These are phyloP conservation scores for Durotheca rogersii DNA, from an alignment of 495 filamentous ascomycete genomes.

Conservation along the genomic window DNA sequence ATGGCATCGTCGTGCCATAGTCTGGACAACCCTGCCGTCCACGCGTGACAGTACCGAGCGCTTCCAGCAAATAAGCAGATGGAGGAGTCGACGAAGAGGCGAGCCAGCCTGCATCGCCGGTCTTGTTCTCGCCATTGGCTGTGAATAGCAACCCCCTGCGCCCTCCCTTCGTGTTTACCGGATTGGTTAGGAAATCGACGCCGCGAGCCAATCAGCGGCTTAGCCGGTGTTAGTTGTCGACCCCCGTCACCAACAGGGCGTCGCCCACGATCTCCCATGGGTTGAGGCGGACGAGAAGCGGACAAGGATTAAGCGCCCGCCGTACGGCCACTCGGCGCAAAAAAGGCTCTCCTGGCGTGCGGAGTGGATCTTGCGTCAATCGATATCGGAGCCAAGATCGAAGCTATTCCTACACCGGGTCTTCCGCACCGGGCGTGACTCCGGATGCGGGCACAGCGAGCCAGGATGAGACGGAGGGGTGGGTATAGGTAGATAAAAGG, in stretches of 20 bases:
- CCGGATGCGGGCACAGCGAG: too few relatives aligned
- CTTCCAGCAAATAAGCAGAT: constrained; percentile 1
- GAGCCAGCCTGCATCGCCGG: constrained; percentile 1
- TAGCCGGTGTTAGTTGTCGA: background rate
- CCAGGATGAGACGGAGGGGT: too few relatives aligned
- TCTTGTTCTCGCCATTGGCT: background rate
- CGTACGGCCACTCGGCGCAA: background rate
- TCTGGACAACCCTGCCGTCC: background rate
- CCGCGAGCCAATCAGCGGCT: constrained; percentile 11
- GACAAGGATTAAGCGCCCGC: constrained; percentile 19
- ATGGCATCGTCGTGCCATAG: constrained; percentile 9
- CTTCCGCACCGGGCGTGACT: too few relatives aligned
- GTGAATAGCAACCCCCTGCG: background rate
- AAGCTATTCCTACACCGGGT: too few relatives aligned
- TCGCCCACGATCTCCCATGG: constrained; percentile 2
- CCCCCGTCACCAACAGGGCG: background rate
- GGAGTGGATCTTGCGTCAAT: too few relatives aligned
- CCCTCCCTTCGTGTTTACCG: constrained; percentile 4
- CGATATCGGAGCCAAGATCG: too few relatives aligned
- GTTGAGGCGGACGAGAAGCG: background rate
- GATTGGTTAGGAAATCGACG: constrained; percentile 19
- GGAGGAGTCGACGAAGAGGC: constrained; percentile 12
- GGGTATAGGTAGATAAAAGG: background rate
- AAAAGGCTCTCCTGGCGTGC: too few relatives aligned
- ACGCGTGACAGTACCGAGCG: constrained; percentile 16